A percentile compares a stretch with the other conserved stretches of the same genome.
Evolutionary conservation across 1,284 basidiomycete species (phyloP).

Genomic region (Leccinum pachyderme): DNA sequence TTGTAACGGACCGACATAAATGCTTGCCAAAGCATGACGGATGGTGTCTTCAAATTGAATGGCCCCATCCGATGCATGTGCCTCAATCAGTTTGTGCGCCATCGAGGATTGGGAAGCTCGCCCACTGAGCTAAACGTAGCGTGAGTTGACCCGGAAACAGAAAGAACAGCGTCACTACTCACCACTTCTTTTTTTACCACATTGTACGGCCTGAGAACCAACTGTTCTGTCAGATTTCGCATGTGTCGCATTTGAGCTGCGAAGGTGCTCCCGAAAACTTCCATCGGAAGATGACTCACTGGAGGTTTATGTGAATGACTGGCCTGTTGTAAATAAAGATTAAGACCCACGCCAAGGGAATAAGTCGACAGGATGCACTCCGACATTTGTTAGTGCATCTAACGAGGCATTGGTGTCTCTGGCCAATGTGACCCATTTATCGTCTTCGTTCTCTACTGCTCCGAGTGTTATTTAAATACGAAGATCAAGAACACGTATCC

Average conservation of each 20-base stretch:
- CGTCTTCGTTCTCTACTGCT: slow-evolving; percentile 1
- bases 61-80: neutral
- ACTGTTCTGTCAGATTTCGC: slow-evolving; percentile 3
- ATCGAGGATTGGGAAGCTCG: slow-evolving; percentile 5
- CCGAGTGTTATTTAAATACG: neutral
- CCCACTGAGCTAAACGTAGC: slow-evolving; percentile 3
- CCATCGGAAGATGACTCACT: slow-evolving; percentile 7
- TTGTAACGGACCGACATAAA: slow-evolving; percentile 3
- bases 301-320: neutral
- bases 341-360: slow-evolving; percentile 4
- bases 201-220: slow-evolving; percentile 1
- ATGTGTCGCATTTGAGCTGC: slow-evolving; percentile 7
- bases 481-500: neutral
- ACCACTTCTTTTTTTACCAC: slow-evolving; percentile 5
- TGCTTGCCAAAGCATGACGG: slow-evolving; percentile 6
- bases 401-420: slow-evolving; percentile 6
- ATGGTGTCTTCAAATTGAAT: slow-evolving; percentile 4
- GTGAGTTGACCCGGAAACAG: neutral
- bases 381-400: slow-evolving; percentile 4
- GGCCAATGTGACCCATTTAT: slow-evolving; percentile 6
- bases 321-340: neutral
- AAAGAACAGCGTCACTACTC: neutral
- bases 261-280: neutral
- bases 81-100: slow-evolving; percentile 3
- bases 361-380: slow-evolving; percentile 7